Percentiles rank a stretch among this genome's conserved stretches.
phyloP scores from a whole-genome alignment of 2,329 filamentous ascomycete genomes.

The Fusarium mexicanum region DNA sequence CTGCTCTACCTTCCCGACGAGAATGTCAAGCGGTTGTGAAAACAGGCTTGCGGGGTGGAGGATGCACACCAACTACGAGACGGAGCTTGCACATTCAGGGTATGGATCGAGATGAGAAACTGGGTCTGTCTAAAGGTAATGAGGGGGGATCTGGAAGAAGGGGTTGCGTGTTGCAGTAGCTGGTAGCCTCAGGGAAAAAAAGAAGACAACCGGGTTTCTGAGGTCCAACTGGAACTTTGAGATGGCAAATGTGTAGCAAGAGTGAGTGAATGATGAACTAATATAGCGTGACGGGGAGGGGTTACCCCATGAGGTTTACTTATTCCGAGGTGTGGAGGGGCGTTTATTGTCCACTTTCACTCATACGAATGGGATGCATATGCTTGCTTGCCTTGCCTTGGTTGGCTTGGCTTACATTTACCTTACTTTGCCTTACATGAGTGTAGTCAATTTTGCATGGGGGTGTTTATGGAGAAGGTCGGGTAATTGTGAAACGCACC shows the following conservation, averaged over 20 bases:
- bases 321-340: constrained; percentile 28
- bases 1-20: constrained; percentile 5
- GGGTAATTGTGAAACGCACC: constrained; percentile 32
- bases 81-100: constrained; percentile 29
- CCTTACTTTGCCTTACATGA: constrained; percentile 3
- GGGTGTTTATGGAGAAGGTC: constrained; percentile 4
- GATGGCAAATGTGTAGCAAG: not conserved
- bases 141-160: constrained; percentile 1
- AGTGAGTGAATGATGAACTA: constrained; percentile 10
- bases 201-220: constrained; percentile 2
- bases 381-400: constrained; percentile 12
- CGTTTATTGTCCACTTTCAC: constrained; percentile 9
- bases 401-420: constrained; percentile 11
- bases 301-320: constrained; percentile 37
- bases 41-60: constrained; percentile 37
- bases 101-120: constrained; percentile 33
- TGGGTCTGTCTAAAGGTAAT: constrained; percentile 9
- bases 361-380: constrained; percentile 19
- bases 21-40: constrained; percentile 14
- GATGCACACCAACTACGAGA: constrained; percentile 26
- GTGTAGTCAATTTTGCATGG: constrained; percentile 19
- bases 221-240: not conserved
- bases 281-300: constrained; percentile 37
- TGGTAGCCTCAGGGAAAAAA: not conserved
- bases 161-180: constrained; percentile 16